Conservation (phyloP, 495 filamentous ascomycete species). For the Articulospora tetracladia region DNA sequence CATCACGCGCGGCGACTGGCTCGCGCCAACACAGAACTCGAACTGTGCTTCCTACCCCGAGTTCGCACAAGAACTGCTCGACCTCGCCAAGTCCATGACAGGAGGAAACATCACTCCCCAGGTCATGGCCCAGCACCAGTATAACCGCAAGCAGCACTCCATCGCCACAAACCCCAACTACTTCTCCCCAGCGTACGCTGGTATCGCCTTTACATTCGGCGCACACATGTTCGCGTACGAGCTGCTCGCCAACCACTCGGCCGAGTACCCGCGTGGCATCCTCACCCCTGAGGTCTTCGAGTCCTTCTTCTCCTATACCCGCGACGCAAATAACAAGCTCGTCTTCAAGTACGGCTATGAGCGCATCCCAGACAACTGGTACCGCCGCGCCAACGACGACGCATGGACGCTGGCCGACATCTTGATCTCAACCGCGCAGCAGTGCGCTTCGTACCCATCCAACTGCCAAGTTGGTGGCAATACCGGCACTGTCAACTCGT, state of each 20-base stretch:
- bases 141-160: constrained; percentile 33
- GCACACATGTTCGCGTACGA: constrained; percentile 38
- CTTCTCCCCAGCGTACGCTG: constrained; percentile 28
- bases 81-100: constrained; percentile 28
- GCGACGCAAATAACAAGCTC: constrained; percentile 23
- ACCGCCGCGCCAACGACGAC: constrained; percentile 24
- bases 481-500: neutral
- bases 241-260: neutral
- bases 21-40: constrained; percentile 31
- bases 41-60: constrained; percentile 2
- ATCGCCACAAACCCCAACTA: constrained; percentile 30
- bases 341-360: constrained; percentile 28
- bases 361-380: constrained; percentile 37
- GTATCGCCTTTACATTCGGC: constrained; percentile 30
- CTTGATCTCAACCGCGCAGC: neutral
- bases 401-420: neutral
- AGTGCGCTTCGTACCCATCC: neutral
- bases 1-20: constrained; percentile 37
- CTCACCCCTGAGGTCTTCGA: neutral
- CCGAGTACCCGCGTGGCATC: neutral
- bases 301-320: neutral
- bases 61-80: constrained; percentile 37
- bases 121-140: constrained; percentile 29
- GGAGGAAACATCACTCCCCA: constrained; percentile 28
- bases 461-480: neutral